These are phyloP conservation scores for Jaltomata sinuosa DNA, from an alignment of 257 asterid species.

Conservation along the genomic window DNA sequence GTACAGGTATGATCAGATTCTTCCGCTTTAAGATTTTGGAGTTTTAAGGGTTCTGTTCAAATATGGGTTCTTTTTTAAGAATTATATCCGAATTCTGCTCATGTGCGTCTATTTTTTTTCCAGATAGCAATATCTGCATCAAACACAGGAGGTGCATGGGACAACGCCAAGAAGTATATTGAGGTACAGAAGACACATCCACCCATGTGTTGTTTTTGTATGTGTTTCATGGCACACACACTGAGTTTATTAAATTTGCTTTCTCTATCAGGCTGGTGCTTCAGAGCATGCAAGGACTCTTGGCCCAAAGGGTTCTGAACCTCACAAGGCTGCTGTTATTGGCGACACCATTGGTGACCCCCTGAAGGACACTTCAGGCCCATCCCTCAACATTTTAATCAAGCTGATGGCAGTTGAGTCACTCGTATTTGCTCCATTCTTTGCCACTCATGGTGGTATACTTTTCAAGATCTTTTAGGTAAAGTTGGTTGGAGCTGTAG, in stretches of 20 bases:
- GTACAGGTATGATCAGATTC: constrained; percentile 51
- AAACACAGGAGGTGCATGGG: constrained; percentile 53
- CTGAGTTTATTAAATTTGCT: not conserved
- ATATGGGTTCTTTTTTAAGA: not conserved
- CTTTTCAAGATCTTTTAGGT: constrained; percentile 27
- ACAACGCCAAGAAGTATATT: constrained; percentile 40
- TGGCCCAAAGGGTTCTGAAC: constrained; percentile 46
- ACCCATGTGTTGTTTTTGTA: not conserved
- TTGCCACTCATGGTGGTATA: constrained; percentile 38
- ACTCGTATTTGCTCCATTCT: constrained; percentile 42
- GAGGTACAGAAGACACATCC: constrained; percentile 20
- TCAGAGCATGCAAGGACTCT: constrained; percentile 37
- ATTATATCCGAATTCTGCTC: not conserved
- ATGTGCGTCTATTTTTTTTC: not conserved
- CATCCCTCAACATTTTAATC: constrained; percentile 40
- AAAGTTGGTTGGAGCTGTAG: not conserved
- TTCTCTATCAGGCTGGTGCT: constrained; percentile 33
- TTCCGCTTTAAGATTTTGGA: not conserved
- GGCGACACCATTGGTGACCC: constrained; percentile 50
- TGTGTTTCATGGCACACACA: not conserved
- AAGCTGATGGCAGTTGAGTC: constrained; percentile 51
- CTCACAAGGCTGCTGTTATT: constrained; percentile 49
- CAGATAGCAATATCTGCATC: constrained; percentile 48
- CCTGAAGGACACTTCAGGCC: constrained; percentile 43
- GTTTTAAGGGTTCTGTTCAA: not conserved